These are phyloP conservation scores for Soucietia sequanensis DNA, from an alignment of 805 yeast genomes.

Conservation along the genomic window DNA sequence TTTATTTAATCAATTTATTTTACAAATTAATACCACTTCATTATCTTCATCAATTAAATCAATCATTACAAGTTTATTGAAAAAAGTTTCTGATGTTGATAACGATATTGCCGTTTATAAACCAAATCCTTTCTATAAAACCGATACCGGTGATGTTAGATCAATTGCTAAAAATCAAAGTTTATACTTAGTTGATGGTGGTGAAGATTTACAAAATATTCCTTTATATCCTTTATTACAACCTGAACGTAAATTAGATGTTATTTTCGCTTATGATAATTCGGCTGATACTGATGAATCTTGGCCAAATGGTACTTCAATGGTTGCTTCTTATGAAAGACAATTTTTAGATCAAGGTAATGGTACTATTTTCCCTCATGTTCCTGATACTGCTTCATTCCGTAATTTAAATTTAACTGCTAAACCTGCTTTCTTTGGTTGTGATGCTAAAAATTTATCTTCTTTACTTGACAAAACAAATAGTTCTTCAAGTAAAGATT, in stretches of 20 bases:
- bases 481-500: constrained; percentile 8
- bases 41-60: constrained; percentile 19
- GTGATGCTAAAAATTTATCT: constrained; percentile 65
- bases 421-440: constrained; percentile 80
- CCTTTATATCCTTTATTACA: constrained; percentile 40
- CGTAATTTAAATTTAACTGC: constrained; percentile 58
- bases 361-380: constrained; percentile 72
- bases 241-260: constrained; percentile 30
- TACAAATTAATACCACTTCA: constrained; percentile 48
- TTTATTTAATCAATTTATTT: constrained; percentile 66
- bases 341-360: constrained; percentile 45
- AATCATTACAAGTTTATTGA: constrained; percentile 21
- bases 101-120: constrained; percentile 67
- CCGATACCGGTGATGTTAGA: constrained; percentile 26
- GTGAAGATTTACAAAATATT: constrained; percentile 38
- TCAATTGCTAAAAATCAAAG: constrained; percentile 20
- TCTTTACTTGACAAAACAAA: constrained; percentile 26
- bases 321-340: constrained; percentile 31
- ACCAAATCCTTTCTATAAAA: constrained; percentile 64
- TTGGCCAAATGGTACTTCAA: constrained; percentile 41
- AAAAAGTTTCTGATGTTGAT: constrained; percentile 44
- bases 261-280: constrained; percentile 38
- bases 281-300: constrained; percentile 29
- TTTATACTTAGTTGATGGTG: constrained; percentile 39
- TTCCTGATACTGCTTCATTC: constrained; percentile 69